Percentiles rank a stretch among this genome's conserved stretches.
Evolutionary conservation across 768 basidiomycete species (phyloP).

Genomic region (Hortiboletus campestris): DNA sequence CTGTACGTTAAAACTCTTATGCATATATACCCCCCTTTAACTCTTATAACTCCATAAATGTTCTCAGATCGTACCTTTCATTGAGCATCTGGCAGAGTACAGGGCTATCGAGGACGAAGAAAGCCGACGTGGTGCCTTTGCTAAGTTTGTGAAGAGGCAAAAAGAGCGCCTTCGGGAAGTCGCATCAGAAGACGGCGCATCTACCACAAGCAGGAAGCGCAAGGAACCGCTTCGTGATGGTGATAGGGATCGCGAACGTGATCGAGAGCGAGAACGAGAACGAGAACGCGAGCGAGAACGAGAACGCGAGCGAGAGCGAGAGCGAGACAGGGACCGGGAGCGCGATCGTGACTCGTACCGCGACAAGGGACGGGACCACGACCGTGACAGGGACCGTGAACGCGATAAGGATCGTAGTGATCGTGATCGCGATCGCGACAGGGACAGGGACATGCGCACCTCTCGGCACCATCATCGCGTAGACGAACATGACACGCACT

Average conservation of each 20-base stretch:
- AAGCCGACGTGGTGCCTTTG: slow-evolving; percentile 73
- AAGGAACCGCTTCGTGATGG: slow-evolving; percentile 64
- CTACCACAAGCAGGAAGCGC: slow-evolving; percentile 74
- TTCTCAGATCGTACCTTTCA: slow-evolving; percentile 63
- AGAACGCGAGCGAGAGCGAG: slow-evolving; percentile 9
- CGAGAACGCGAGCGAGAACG: slow-evolving; percentile 7
- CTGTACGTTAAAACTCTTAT: slow-evolving; percentile 46
- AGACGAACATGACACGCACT: slow-evolving; percentile 34
- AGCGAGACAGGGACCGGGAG: slow-evolving; percentile 29
- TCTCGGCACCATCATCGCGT: slow-evolving; percentile 32
- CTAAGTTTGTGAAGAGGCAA: slow-evolving; percentile 86
- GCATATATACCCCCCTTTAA: not conserved
- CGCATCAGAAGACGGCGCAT: slow-evolving; percentile 80
- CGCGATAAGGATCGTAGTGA: slow-evolving; percentile 40
- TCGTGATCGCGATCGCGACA: slow-evolving; percentile 44
- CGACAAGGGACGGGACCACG: slow-evolving; percentile 35
- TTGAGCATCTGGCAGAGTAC: slow-evolving; percentile 83
- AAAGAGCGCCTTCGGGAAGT: slow-evolving; percentile 82
- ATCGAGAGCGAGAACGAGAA: slow-evolving; percentile 33
- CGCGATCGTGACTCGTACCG: slow-evolving; percentile 29
- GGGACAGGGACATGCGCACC: slow-evolving; percentile 40
- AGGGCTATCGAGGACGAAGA: slow-evolving; percentile 89
- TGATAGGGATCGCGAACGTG: slow-evolving; percentile 45
- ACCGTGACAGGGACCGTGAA: slow-evolving; percentile 41
- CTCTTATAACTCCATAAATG: not conserved